Evolutionary conservation across 192 early-diverging fungal species (phyloP).

Genomic region (Spizellomyces sp.): DNA sequence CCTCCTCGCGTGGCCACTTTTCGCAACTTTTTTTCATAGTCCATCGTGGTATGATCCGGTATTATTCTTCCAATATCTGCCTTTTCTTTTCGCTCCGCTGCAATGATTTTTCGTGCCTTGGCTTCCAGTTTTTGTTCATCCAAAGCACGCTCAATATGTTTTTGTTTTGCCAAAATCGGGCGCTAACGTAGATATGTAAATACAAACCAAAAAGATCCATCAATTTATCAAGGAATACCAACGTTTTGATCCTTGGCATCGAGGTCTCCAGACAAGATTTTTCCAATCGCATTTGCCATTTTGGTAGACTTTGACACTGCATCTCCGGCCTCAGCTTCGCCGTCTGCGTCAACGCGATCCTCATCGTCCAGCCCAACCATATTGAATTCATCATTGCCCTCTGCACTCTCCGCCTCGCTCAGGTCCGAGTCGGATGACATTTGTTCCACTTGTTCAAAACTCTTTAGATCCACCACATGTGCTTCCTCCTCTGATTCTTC

Average conservation of each 20-base stretch:
- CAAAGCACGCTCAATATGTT: conserved; percentile 75
- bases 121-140: conserved; percentile 84
- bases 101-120: conserved; percentile 75
- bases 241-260: conserved; percentile 45
- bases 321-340: conserved; percentile 1
- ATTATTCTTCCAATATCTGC: conserved; percentile 71
- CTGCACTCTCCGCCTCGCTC: conserved; percentile 41
- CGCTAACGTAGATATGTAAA: conserved; percentile 25
- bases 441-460: background rate
- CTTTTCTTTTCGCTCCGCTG: conserved; percentile 71
- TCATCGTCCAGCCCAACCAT: conserved; percentile 34
- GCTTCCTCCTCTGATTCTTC: conserved; percentile 5
- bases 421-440: background rate
- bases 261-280: conserved; percentile 60
- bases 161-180: conserved; percentile 85
- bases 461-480: background rate
- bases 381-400: conserved; percentile 41
- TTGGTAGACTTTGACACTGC: conserved; percentile 44
- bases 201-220: background rate
- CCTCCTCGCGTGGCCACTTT: conserved; percentile 92
- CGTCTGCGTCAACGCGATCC: conserved; percentile 41
- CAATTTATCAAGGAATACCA: background rate
- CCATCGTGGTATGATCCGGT: conserved; percentile 73
- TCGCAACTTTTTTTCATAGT: conserved; percentile 85
- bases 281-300: conserved; percentile 69